Percentiles rank a stretch among this genome's conserved stretches.
These are phyloP conservation scores for Solanum chaucha DNA, from an alignment of 257 asterid genomes.

Conservation along the genomic window DNA sequence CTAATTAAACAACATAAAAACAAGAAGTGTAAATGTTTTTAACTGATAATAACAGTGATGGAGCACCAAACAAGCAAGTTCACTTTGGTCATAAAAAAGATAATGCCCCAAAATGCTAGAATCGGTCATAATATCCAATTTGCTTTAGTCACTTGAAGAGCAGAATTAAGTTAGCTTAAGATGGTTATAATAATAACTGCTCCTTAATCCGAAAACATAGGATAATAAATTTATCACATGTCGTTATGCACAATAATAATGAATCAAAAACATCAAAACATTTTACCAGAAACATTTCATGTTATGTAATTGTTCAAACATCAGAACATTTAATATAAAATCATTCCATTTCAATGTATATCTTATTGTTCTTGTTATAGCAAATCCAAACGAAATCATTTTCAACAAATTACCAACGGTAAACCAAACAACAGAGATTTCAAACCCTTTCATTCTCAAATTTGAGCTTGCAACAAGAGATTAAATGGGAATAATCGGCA, in stretches of 20 bases:
- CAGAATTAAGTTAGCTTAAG: neutral
- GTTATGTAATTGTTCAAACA: neutral
- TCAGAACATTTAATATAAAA: neutral
- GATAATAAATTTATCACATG: neutral
- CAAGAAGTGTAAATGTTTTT: neutral
- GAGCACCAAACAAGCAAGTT: neutral
- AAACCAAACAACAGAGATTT: conserved; percentile 8
- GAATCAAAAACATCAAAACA: neutral
- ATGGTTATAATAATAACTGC: neutral
- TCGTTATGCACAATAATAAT: neutral
- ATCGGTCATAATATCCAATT: neutral
- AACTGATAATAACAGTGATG: neutral
- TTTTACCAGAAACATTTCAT: neutral
- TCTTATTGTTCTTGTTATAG: neutral
- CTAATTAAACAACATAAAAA: neutral
- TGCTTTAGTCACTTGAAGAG: neutral
- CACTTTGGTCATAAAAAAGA: neutral
- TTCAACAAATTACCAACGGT: neutral
- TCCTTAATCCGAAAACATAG: neutral
- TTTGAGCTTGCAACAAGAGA: neutral
- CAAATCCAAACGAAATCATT: neutral
- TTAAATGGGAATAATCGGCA: neutral
- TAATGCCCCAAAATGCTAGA: neutral
- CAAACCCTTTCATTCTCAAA: neutral
- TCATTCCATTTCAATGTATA: neutral